A percentile compares a stretch with the other conserved stretches of the same genome.
Conservation (phyloP, 192 early-diverging fungal genomes). For the Obelidium mucronatum region DNA sequence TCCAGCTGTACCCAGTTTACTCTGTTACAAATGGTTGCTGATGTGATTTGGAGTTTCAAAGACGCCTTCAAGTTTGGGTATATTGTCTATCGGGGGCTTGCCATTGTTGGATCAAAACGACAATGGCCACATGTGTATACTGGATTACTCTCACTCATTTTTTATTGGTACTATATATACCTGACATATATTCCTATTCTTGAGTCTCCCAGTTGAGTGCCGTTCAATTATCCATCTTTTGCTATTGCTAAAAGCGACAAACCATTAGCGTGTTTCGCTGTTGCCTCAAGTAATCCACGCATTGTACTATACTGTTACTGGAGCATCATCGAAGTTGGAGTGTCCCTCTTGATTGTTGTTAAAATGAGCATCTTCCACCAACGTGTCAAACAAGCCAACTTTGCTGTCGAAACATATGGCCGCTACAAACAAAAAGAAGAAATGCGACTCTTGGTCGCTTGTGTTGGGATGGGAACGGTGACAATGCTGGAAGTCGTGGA, state of each 20-base stretch:
- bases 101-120: slow-evolving; percentile 17
- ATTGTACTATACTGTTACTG: slow-evolving; percentile 19
- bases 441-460: slow-evolving; percentile 21
- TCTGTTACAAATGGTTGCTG: not conserved
- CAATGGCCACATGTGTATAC: not conserved
- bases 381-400: slow-evolving; percentile 14
- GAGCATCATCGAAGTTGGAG: not conserved
- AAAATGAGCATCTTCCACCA: slow-evolving; percentile 7
- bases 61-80: slow-evolving; percentile 26
- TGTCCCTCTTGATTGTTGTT: not conserved
- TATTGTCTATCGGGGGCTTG: slow-evolving; percentile 11
- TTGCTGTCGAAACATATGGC: slow-evolving; percentile 25
- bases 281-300: slow-evolving; percentile 9
- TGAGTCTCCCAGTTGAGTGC: not conserved
- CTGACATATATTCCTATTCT: not conserved
- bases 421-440: slow-evolving; percentile 21
- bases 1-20: not conserved
- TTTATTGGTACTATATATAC: slow-evolving; percentile 7
- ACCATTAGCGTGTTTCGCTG: too few species aligned
- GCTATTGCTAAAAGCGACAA: too few species aligned
- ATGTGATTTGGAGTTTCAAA: slow-evolving; percentile 10
- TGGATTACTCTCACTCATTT: not conserved
- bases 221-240: too few species aligned
- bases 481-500: not conserved
- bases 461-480: slow-evolving; percentile 20